phyloP scores from a whole-genome alignment of 768 basidiomycete genomes.

The Suillus discolor region DNA sequence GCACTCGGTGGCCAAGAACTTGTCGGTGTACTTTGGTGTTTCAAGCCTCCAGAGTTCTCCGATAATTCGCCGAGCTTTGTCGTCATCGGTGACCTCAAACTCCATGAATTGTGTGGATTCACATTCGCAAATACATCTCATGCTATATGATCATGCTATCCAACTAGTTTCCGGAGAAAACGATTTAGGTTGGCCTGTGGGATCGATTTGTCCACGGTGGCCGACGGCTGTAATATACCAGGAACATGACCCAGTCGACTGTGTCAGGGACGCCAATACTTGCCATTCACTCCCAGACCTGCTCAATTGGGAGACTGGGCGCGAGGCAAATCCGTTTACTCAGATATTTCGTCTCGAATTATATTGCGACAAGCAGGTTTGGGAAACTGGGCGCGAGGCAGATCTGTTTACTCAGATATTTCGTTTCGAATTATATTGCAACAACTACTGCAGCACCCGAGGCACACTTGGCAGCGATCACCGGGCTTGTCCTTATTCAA shows the following conservation, averaged over 20 bases:
- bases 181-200: not conserved
- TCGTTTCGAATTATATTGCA: not conserved
- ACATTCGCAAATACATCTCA: not conserved
- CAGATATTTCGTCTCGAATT: too few species aligned
- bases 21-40: not conserved
- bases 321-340: too few species aligned
- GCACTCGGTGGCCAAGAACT: not conserved
- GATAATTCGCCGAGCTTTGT: not conserved
- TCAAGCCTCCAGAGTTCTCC: not conserved
- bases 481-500: not conserved
- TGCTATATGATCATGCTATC: not conserved
- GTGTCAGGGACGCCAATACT: not conserved
- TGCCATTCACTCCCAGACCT: not conserved
- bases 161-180: not conserved
- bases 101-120: not conserved
- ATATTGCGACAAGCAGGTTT: too few species aligned
- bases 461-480: not conserved
- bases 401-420: not conserved
- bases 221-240: not conserved
- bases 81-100: not conserved
- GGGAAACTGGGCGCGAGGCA: not conserved
- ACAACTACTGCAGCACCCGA: not conserved
- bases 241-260: not conserved
- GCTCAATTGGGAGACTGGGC: not conserved
- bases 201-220: not conserved